Percentiles rank a stretch among this genome's conserved stretches.
These are phyloP conservation scores for Pyrus pyrifolia DNA, from an alignment of 306 rosid genomes.

Conservation along the genomic window DNA sequence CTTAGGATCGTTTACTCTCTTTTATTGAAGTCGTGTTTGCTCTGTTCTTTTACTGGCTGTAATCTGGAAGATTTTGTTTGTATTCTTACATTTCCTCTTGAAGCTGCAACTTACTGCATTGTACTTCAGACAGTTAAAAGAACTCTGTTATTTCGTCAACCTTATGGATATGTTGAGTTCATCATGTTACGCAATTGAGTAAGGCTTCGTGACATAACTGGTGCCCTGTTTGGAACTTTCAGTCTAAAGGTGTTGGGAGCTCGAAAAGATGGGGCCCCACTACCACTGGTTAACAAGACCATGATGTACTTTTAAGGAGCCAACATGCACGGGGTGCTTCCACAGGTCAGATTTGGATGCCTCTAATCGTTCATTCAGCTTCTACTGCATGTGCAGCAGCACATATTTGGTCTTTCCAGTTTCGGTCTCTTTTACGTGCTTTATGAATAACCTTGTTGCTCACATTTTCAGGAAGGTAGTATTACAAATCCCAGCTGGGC, in stretches of 20 bases:
- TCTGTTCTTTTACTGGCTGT: neutral
- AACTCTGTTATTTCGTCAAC: neutral
- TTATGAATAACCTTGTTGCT: slow-evolving; percentile 18
- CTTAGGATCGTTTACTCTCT: neutral
- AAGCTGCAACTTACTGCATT: neutral
- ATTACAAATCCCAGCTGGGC: slow-evolving; percentile 1
- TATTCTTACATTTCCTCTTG: neutral
- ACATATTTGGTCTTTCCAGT: slow-evolving; percentile 13
- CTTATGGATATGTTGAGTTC: neutral
- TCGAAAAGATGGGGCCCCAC: slow-evolving; percentile 58
- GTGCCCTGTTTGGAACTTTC: slow-evolving; percentile 18
- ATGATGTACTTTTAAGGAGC: slow-evolving; percentile 65
- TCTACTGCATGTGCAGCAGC: neutral
- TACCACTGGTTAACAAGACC: slow-evolving; percentile 81
- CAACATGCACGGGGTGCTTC: slow-evolving; percentile 25
- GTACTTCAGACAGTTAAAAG: neutral
- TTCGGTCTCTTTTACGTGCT: slow-evolving; percentile 18
- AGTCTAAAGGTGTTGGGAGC: slow-evolving; percentile 74
- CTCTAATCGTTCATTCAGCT: neutral
- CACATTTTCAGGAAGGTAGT: slow-evolving; percentile 32
- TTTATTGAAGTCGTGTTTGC: neutral
- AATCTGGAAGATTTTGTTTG: neutral
- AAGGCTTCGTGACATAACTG: neutral
- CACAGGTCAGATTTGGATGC: slow-evolving; percentile 31
- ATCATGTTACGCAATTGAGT: neutral